Evolutionary conservation across 352 stramenopile species (phyloP).

Genomic region (Pythium rishiriense): DNA sequence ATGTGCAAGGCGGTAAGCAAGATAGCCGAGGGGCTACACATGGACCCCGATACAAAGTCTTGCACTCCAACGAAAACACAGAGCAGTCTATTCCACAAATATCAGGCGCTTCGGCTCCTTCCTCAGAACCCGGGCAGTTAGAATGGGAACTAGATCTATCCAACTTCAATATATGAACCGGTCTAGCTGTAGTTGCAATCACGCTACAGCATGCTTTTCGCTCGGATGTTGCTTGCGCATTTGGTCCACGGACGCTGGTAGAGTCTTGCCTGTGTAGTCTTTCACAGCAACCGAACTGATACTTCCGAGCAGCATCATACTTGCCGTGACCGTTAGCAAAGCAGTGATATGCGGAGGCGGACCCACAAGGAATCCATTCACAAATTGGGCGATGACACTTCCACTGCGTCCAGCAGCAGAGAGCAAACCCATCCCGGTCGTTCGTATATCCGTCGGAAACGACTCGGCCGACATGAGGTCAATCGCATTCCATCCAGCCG

Average conservation of each 20-base stretch:
- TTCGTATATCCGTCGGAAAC: conserved; percentile 89
- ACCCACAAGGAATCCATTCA: conserved; percentile 84
- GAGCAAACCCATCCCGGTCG: conserved; percentile 89
- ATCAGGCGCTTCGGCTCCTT: too few relatives aligned
- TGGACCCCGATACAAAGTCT: too few relatives aligned
- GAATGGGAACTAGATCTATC: conserved; percentile 72
- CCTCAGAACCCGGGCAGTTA: conserved; percentile 1
- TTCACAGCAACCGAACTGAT: conserved; percentile 55
- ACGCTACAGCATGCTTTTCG: conserved; percentile 2
- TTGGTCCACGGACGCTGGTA: conserved; percentile 58
- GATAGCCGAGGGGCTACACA: not conserved
- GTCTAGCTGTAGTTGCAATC: not conserved
- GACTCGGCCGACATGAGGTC: conserved; percentile 90
- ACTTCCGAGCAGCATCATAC: conserved; percentile 79
- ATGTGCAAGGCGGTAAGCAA: not conserved
- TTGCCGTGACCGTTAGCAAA: conserved; percentile 71
- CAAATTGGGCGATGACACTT: conserved; percentile 90
- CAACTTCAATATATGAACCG: conserved; percentile 47
- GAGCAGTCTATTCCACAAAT: too few relatives aligned
- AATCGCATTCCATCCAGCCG: conserved; percentile 90
- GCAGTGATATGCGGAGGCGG: conserved; percentile 74
- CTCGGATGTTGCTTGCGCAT: conserved; percentile 40
- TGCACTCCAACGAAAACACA: not conserved
- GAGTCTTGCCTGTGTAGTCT: conserved; percentile 56
- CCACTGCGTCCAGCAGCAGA: conserved; percentile 79